Percentiles rank a stretch among this genome's conserved stretches.
These are phyloP conservation scores for Gloeopeniophorella convolvens DNA, from an alignment of 768 basidiomycete species.

Conservation along the genomic window DNA sequence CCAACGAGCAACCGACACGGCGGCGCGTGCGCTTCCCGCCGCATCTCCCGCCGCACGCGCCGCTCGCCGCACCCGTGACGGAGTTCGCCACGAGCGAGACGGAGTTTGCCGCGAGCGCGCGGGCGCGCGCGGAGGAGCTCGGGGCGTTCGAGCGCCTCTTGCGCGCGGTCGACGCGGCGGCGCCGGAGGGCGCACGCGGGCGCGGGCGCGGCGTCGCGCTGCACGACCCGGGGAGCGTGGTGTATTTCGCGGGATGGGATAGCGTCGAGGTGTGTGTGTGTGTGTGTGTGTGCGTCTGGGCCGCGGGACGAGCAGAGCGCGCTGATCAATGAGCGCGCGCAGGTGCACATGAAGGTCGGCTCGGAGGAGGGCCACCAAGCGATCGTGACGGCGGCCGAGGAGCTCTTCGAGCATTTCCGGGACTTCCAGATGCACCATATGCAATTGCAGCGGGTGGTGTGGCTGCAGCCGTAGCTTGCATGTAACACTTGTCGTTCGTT, in stretches of 20 bases:
- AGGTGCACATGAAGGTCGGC: neutral
- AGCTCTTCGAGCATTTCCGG: neutral
- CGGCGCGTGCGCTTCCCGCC: neutral
- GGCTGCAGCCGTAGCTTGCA: no score
- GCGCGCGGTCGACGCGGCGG: neutral
- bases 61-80: slow-evolving; percentile 2
- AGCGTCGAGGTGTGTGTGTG: slow-evolving; percentile 2
- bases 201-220: neutral
- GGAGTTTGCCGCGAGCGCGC: no score
- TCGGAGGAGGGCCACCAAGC: neutral
- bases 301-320: neutral
- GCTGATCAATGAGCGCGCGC: neutral
- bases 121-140: no score
- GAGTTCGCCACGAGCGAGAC: neutral
- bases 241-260: neutral
- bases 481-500: no score
- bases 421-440: slow-evolving; percentile 2
- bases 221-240: neutral
- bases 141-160: neutral
- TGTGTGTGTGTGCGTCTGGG: neutral
- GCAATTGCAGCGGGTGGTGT: neutral
- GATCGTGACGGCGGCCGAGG: neutral
- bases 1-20: neutral
- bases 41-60: neutral
- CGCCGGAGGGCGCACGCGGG: neutral